These are phyloP conservation scores for Sclerospora graminicola DNA, from an alignment of 352 stramenopile species.

Conservation along the genomic window DNA sequence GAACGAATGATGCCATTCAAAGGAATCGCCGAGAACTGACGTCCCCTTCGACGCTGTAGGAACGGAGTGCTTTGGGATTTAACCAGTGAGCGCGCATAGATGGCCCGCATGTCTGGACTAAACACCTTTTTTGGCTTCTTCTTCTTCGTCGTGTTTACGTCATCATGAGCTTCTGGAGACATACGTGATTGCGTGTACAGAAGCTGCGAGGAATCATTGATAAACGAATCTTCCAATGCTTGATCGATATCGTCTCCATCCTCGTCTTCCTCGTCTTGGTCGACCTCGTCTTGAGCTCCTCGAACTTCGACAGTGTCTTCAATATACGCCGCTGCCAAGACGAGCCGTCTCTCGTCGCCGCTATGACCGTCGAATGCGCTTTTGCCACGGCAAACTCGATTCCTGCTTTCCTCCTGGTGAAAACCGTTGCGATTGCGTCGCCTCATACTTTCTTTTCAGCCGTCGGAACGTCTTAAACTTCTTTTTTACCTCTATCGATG, in stretches of 20 bases:
- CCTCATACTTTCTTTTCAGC: slow-evolving; percentile 65
- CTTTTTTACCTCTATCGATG: slow-evolving; percentile 29
- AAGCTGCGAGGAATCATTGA: slow-evolving; percentile 75
- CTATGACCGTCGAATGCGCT: slow-evolving; percentile 47
- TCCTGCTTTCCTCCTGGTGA: slow-evolving; percentile 8
- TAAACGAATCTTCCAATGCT: slow-evolving; percentile 57
- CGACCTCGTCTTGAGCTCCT: slow-evolving; percentile 33
- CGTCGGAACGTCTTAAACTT: slow-evolving; percentile 58
- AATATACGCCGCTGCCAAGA: slow-evolving; percentile 43
- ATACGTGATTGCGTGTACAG: slow-evolving; percentile 50
- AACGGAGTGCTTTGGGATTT: slow-evolving; percentile 39
- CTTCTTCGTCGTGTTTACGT: slow-evolving; percentile 6
- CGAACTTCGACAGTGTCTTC: slow-evolving; percentile 54
- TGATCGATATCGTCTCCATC: slow-evolving; percentile 45
- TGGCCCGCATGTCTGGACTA: slow-evolving; percentile 56
- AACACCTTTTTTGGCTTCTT: slow-evolving; percentile 23
- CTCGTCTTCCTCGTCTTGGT: slow-evolving; percentile 63
- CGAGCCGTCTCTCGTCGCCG: slow-evolving; percentile 26
- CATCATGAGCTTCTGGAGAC: slow-evolving; percentile 13
- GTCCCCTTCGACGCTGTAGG: slow-evolving; percentile 22
- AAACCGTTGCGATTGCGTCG: slow-evolving; percentile 24
- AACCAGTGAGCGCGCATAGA: slow-evolving; percentile 61
- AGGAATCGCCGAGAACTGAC: slow-evolving; percentile 30
- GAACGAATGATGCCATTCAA: slow-evolving; percentile 49
- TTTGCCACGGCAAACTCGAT: slow-evolving; percentile 41